phyloP scores from a whole-genome alignment of 208 protist species.

The Acanthamoeba divionensis region DNA sequence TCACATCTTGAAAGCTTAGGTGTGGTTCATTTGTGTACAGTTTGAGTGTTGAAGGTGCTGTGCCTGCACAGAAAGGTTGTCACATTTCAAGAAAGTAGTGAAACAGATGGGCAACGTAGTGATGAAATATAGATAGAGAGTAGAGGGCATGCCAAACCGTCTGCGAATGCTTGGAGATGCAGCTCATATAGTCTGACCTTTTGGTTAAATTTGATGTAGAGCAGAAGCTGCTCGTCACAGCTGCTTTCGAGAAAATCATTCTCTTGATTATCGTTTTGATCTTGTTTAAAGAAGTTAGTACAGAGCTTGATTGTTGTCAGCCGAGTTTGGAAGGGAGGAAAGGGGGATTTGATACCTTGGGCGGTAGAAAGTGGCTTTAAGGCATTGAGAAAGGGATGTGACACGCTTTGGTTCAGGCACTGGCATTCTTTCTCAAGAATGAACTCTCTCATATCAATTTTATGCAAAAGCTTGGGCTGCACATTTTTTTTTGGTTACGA shows the following conservation, averaged over 20 bases:
- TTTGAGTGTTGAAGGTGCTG: background rate
- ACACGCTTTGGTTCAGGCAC: slow-evolving; percentile 5
- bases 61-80: background rate
- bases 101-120: background rate
- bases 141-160: background rate
- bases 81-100: too few relatives aligned
- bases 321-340: too few relatives aligned
- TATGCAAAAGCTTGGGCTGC: slow-evolving; percentile 17
- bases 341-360: background rate
- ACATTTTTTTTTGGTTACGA: too few relatives aligned
- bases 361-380: background rate
- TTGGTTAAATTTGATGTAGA: background rate
- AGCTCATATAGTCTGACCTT: background rate
- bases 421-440: background rate
- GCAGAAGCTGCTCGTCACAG: background rate
- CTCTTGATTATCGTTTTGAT: background rate
- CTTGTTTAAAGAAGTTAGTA: too few relatives aligned
- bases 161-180: background rate
- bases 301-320: too few relatives aligned
- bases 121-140: too few relatives aligned
- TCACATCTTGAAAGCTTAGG: slow-evolving; percentile 10
- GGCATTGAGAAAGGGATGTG: background rate
- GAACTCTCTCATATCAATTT: background rate
- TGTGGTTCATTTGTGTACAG: background rate
- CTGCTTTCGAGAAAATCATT: background rate